Evolutionary conservation across 495 filamentous ascomycete species (phyloP), one percentile per base, ranked within the genome.

Genomic region (Parachaetomium inaequale): DNA sequence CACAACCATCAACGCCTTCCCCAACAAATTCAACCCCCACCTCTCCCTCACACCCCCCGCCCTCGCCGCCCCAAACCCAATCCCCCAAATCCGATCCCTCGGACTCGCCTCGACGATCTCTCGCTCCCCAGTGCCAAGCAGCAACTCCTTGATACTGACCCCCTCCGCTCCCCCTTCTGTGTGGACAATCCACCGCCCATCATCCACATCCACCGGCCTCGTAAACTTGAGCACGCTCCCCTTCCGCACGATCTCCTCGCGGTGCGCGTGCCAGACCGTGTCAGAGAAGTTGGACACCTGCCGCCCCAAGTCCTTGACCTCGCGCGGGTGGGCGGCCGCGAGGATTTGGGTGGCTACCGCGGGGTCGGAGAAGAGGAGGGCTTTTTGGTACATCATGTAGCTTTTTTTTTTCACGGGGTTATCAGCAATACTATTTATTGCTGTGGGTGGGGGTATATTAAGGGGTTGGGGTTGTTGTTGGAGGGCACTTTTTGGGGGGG

Each of bases 1-100:
- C 36, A 74, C 71, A 12, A 63, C 66, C 73, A 76, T 74, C 55
- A 75, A 59, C 49, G 66, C 72, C 74, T 85, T 86, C 6, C 88
- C 87, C 63, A 90, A 67, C 61, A 89, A 68, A 74, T 90, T 91
- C 73, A 81, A 58, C 47, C 88, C 87, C 87, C 88, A 90, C 43
- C 72, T 58, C 43, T 34, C 63, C 21, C 68, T 64, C 62, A 75
- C 81, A 10, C 17, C 56, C 55, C 69, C 76, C 0, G 85, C 86
- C 63, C 77, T 76, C 29, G 66, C 73, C 32, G 76, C 78, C 2
- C 64, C 72, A 69, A 84, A 87, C 14, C 88, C 87, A 34, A 90
- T 72, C 7, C 88, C 88, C 88, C 87, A 90, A 58, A 89, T 81
- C 28, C 75, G 66, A 72, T 90, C 86, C 57, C 71, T 77, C 46